These are phyloP conservation scores for Penicillium griseofulvum DNA, from an alignment of 2,329 filamentous ascomycete genomes.

Conservation along the genomic window DNA sequence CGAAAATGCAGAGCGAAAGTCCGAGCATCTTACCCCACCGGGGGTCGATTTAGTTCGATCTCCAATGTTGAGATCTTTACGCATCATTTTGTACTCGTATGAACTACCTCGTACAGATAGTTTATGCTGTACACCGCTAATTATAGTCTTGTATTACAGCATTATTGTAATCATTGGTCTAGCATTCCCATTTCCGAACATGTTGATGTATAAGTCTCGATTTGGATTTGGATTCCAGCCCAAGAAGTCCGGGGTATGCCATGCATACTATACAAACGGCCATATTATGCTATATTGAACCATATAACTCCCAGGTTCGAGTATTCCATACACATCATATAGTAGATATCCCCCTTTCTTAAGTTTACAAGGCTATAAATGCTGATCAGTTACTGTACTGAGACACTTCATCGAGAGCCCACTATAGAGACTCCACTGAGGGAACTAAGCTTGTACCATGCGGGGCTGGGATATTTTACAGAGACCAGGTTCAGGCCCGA, in stretches of 20 bases:
- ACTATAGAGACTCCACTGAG: slow-evolving; percentile 6
- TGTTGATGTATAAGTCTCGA: background rate
- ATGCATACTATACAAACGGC: background rate
- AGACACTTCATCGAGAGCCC: slow-evolving; percentile 6
- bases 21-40: slow-evolving; percentile 11
- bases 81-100: background rate
- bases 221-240: background rate
- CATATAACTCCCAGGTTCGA: background rate
- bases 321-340: background rate
- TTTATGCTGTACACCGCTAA: slow-evolving; percentile 17
- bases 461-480: slow-evolving; percentile 16
- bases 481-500: slow-evolving; percentile 6
- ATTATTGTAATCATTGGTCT: background rate
- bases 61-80: slow-evolving; percentile 10
- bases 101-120: background rate
- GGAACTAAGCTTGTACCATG: slow-evolving; percentile 18
- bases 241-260: background rate
- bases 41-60: slow-evolving; percentile 16
- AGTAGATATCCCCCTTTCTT: slow-evolving; percentile 9
- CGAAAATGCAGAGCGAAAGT: slow-evolving; percentile 2
- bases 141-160: background rate
- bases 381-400: slow-evolving; percentile 21
- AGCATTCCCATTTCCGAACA: background rate
- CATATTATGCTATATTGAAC: too few relatives aligned
- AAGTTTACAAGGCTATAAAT: background rate